These are phyloP conservation scores for Umbelopsis sp. DNA, from an alignment of 371 early-diverging fungal genomes.

Conservation along the genomic window DNA sequence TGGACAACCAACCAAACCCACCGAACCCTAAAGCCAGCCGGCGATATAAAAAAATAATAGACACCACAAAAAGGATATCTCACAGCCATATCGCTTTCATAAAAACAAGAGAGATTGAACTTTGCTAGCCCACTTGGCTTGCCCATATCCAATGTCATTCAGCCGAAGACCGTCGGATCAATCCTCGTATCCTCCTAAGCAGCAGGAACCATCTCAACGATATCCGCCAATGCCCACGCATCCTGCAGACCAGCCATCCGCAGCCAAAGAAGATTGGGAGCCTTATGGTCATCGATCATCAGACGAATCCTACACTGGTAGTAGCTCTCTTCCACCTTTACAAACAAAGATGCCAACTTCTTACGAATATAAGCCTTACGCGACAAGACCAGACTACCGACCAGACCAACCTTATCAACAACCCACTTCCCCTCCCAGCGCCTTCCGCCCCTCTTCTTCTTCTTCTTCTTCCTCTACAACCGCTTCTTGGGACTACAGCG, in stretches of 20 bases:
- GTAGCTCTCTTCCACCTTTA: neutral
- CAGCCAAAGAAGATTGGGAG: neutral
- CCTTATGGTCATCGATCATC: neutral
- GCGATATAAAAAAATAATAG: constrained; percentile 19
- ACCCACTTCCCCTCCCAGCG: constrained; percentile 10
- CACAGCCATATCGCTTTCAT: constrained; percentile 13
- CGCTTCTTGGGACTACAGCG: constrained; percentile 9
- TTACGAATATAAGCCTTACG: constrained; percentile 9
- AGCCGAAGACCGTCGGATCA: constrained; percentile 16
- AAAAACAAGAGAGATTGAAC: constrained; percentile 12
- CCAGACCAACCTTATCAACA: constrained; percentile 15
- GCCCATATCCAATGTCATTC: constrained; percentile 14
- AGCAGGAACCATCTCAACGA: constrained; percentile 8
- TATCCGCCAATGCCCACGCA: neutral
- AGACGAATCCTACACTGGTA: neutral
- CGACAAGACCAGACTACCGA: constrained; percentile 17
- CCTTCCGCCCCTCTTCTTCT: constrained; percentile 4
- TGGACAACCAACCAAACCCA: constrained; percentile 20
- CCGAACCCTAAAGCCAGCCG: constrained; percentile 20
- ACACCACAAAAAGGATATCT: constrained; percentile 15
- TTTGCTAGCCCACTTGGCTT: constrained; percentile 3
- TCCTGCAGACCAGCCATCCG: constrained; percentile 7
- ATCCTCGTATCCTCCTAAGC: constrained; percentile 8
- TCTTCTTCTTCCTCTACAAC: neutral
- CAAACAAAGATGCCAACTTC: constrained; percentile 3